Conservation (phyloP, 345 rosid species). For the Kernera saxatilis region DNA sequence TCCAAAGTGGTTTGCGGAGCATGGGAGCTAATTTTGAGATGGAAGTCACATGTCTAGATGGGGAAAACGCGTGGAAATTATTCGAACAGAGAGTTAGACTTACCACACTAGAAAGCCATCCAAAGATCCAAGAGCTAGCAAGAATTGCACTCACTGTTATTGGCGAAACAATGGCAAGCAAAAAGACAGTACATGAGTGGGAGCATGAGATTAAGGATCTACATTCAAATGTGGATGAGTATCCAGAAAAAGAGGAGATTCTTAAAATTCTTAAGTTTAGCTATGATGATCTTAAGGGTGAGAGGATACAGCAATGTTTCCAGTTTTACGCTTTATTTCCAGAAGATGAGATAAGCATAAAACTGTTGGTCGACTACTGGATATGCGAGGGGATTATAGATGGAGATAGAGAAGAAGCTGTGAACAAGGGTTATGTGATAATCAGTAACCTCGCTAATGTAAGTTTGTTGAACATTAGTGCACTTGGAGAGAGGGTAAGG, state of each 20-base stretch:
- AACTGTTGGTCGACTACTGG: neutral
- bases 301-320: neutral
- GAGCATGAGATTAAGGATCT: neutral
- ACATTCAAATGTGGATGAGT: neutral
- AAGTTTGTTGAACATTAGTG: constrained; percentile 16
- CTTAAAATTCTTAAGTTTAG: neutral
- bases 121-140: neutral
- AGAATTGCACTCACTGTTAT: neutral
- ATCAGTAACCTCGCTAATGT: constrained; percentile 12
- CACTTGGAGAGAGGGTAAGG: neutral
- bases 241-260: neutral
- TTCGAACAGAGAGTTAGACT: constrained; percentile 7
- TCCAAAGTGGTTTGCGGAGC: neutral
- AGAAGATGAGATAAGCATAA: neutral
- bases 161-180: neutral
- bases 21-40: constrained; percentile 9
- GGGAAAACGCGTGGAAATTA: neutral
- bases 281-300: neutral
- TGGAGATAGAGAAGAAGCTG: neutral
- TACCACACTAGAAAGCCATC: neutral
- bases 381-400: no score
- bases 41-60: neutral
- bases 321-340: constrained; percentile 1
- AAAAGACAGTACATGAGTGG: neutral
- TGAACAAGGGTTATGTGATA: constrained; percentile 14